phyloP scores from a whole-genome alignment of 208 protist species.

The Crithidia expoeki region DNA sequence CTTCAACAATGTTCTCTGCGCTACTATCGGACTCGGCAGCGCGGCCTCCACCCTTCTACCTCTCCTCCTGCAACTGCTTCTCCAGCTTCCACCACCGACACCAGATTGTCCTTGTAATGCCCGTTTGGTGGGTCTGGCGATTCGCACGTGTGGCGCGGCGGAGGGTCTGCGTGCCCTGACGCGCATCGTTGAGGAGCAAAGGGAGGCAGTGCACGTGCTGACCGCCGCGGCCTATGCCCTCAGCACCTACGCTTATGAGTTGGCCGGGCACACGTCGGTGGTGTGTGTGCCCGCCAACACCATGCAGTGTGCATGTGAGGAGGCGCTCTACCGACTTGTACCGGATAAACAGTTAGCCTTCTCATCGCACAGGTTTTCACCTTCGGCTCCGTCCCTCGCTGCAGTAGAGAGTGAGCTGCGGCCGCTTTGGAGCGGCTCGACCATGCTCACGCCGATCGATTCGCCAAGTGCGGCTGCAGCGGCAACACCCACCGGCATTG shows the following conservation, averaged over 20 bases:
- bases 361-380: background rate
- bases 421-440: constrained; percentile 15
- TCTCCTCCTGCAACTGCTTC: constrained; percentile 49
- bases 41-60: constrained; percentile 37
- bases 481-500: background rate
- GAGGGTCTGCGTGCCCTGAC: constrained; percentile 52
- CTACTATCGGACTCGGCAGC: constrained; percentile 58
- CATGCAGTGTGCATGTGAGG: background rate
- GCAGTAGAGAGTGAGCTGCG: constrained; percentile 14
- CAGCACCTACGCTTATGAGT: constrained; percentile 31
- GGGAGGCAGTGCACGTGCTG: constrained; percentile 20
- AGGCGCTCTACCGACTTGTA: constrained; percentile 20
- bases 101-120: constrained; percentile 23
- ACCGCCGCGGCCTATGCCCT: constrained; percentile 27
- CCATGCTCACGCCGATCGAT: background rate
- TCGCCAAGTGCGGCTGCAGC: background rate
- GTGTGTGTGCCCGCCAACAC: constrained; percentile 35
- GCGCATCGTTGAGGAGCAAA: constrained; percentile 14
- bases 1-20: constrained; percentile 49
- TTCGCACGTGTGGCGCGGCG: constrained; percentile 57
- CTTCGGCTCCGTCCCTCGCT: background rate
- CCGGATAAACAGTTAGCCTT: background rate
- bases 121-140: constrained; percentile 59
- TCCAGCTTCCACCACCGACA: constrained; percentile 36
- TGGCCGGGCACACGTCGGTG: constrained; percentile 68